Conservation (phyloP, 1,284 basidiomycete species). For the Porodaedalea pini region DNA sequence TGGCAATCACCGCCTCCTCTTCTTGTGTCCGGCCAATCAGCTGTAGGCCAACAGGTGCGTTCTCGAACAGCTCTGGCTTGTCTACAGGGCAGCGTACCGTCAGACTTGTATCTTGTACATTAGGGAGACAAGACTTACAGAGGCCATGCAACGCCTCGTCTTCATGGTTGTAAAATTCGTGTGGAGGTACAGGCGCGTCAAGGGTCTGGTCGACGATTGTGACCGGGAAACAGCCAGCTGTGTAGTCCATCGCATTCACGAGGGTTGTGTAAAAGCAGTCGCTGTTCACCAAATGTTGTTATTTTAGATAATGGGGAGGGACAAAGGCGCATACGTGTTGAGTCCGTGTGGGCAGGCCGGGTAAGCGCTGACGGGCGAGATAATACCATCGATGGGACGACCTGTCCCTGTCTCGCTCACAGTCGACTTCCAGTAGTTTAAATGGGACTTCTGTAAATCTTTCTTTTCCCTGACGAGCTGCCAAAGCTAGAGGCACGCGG, state of each 20-base stretch:
- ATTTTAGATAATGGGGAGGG: neutral
- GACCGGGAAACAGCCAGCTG: slow-evolving; percentile 38
- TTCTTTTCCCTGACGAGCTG: slow-evolving; percentile 31
- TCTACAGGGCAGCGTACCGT: slow-evolving; percentile 27
- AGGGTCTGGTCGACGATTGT: slow-evolving; percentile 30
- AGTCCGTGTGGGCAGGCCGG: slow-evolving; percentile 25
- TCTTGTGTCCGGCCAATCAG: slow-evolving; percentile 39
- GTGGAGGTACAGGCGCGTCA: slow-evolving; percentile 22
- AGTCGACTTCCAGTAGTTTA: slow-evolving; percentile 37
- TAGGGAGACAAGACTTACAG: slow-evolving; percentile 29
- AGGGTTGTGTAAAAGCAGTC: slow-evolving; percentile 32
- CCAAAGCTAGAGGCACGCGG: slow-evolving; percentile 29
- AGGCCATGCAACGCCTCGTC: slow-evolving; percentile 37
- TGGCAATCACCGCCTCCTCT: slow-evolving; percentile 39
- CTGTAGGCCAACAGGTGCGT: slow-evolving; percentile 43
- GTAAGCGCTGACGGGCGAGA: slow-evolving; percentile 29
- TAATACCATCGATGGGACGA: slow-evolving; percentile 35
- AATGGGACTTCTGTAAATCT: slow-evolving; percentile 29
- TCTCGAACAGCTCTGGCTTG: slow-evolving; percentile 34
- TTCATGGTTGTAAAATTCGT: slow-evolving; percentile 30
- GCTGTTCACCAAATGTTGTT: no score
- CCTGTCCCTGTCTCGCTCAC: slow-evolving; percentile 31
- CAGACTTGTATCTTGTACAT: neutral
- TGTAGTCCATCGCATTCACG: slow-evolving; percentile 42
- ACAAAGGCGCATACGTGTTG: slow-evolving; percentile 15